Percentiles rank a stretch among this genome's conserved stretches.
phyloP scores from a whole-genome alignment of 768 basidiomycete species.

The Tricholoma flavovirens region DNA sequence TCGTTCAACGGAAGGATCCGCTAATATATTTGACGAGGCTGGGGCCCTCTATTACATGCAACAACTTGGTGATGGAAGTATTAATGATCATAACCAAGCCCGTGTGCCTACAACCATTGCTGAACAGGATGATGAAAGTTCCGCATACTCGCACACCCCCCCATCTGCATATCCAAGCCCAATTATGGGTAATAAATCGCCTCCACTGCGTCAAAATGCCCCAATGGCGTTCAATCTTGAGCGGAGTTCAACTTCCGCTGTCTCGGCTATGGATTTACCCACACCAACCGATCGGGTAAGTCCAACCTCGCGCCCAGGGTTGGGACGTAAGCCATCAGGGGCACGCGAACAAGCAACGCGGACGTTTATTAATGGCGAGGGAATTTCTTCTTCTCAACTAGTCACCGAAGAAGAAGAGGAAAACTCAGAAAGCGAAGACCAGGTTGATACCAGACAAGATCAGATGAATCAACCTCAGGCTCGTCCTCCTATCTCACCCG shows the following conservation, averaged over 20 bases:
- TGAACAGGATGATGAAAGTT: constrained; percentile 36
- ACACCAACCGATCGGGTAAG: constrained; percentile 25
- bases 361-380: constrained; percentile 35
- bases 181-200: constrained; percentile 10
- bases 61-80: constrained; percentile 34
- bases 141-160: constrained; percentile 12
- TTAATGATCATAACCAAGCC: constrained; percentile 13
- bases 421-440: constrained; percentile 22
- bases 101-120: constrained; percentile 39
- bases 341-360: constrained; percentile 66
- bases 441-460: constrained; percentile 5
- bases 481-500: constrained; percentile 21
- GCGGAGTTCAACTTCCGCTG: constrained; percentile 13
- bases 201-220: constrained; percentile 28
- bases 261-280: constrained; percentile 11
- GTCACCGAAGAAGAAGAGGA: constrained; percentile 32
- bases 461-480: constrained; percentile 7
- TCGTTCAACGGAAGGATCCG: constrained; percentile 18
- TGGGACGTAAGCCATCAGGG: constrained; percentile 73
- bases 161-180: constrained; percentile 2
- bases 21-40: constrained; percentile 46
- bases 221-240: constrained; percentile 36
- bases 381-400: constrained; percentile 33
- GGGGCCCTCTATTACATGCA: constrained; percentile 69
- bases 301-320: constrained; percentile 31